phyloP scores from a whole-genome alignment of 495 filamentous ascomycete genomes.

The Penicillium chermesinum region DNA sequence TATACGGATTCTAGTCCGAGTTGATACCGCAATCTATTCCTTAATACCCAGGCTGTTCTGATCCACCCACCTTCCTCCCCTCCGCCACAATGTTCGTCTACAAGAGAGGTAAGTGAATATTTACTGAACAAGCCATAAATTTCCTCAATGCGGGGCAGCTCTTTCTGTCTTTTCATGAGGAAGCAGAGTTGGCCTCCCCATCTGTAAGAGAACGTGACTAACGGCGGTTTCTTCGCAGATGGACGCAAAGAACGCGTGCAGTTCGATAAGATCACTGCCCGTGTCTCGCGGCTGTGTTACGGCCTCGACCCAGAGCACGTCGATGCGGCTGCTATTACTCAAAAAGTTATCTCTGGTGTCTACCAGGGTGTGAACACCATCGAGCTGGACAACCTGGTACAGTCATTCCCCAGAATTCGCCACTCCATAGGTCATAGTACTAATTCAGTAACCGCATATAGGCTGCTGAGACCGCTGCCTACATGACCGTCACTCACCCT shows the following conservation, averaged over 20 bases:
- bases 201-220: slow-evolving; percentile 16
- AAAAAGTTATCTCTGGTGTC: slow-evolving; percentile 98
- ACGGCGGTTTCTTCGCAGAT: slow-evolving; percentile 51
- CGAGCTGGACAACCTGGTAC: slow-evolving; percentile 92
- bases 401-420: slow-evolving; percentile 17
- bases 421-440: not conserved
- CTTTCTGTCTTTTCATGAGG: not conserved
- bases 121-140: not conserved
- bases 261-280: slow-evolving; percentile 99
- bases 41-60: not conserved
- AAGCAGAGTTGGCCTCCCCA: slow-evolving; percentile 20
- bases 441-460: slow-evolving; percentile 28
- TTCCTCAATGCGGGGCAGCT: slow-evolving; percentile 6
- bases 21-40: not conserved
- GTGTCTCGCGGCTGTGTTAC: slow-evolving; percentile 95
- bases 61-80: slow-evolving; percentile 5
- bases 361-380: slow-evolving; percentile 97
- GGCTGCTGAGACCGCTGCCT: slow-evolving; percentile 97
- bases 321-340: slow-evolving; percentile 95
- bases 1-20: slow-evolving; percentile 3
- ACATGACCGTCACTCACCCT: slow-evolving; percentile 99
- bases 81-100: slow-evolving; percentile 58
- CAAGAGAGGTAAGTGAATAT: slow-evolving; percentile 56
- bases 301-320: slow-evolving; percentile 94
- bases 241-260: slow-evolving; percentile 99